Evolutionary conservation across 768 basidiomycete genomes (phyloP), one percentile per base, ranked within the genome.

Genomic region (Rhodotorula kratochvilovae): DNA sequence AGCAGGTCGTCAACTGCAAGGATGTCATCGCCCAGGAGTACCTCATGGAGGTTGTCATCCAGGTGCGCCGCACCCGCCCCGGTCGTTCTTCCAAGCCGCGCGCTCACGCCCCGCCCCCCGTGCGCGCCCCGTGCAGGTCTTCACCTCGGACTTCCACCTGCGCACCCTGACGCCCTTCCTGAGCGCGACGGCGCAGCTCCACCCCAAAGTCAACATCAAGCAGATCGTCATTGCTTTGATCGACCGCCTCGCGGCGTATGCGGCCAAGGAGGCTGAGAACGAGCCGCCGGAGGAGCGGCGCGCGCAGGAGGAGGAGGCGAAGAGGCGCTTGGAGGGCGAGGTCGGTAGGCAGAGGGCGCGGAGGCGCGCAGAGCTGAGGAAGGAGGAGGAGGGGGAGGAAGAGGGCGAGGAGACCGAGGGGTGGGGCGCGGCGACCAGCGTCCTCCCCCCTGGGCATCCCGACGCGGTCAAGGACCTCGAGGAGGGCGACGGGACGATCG

Each of bases 11-110:
- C 70, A 95, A 89, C 78, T 98, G 96, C 82, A 95, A 96, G 80
- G 96, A 99, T 79, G 90, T 94, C 56, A 98, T 98, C 70, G 96
- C 96, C 0, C 96, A 99, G 80, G 96, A 98, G 79, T 99, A 99
- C 80, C 81, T 98, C 57, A 98, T 98, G 96, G 96, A 99, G 80
- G 96, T 98, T 17, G 93, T 99, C 71, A 99, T 99, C 75, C 96
- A 99, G 85, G 92, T 90, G 68, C 46, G 85, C 78, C 53, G 13
- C 33, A 42, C n/a, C 19, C 27, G 36, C 19, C 8, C 27, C 27
- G 43, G 31, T 39, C 48, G 23, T 36, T 10, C 27, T 36, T 51
- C 7, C 51, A n/a, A n/a, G n/a, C n/a, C n/a, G 19, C 33, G 59
- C 33, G 29, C 27, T 17, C 51, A 25, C 39, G 1, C 35, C n/a